These are phyloP conservation scores for Pleurotus tuoliensis DNA, from an alignment of 768 basidiomycete species.

Conservation along the genomic window DNA sequence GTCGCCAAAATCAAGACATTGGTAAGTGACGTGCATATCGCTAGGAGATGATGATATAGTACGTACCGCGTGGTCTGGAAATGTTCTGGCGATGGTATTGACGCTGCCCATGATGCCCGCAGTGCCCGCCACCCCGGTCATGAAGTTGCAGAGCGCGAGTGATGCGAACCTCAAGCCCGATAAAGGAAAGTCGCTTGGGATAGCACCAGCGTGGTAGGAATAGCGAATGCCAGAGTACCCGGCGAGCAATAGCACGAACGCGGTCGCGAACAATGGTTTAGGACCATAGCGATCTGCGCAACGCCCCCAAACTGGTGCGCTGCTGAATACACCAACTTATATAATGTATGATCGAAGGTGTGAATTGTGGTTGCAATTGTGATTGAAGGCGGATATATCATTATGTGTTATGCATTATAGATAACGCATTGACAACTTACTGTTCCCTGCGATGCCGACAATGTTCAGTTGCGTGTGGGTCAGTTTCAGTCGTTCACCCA, in stretches of 20 bases:
- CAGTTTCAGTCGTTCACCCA: slow-evolving; percentile 71
- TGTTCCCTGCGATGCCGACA: slow-evolving; percentile 69
- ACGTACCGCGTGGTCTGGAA: slow-evolving; percentile 60
- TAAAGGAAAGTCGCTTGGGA: slow-evolving; percentile 27
- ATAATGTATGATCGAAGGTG: slow-evolving; percentile 1
- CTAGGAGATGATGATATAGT: not conserved
- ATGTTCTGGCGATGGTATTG: slow-evolving; percentile 82
- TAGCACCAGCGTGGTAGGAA: slow-evolving; percentile 57
- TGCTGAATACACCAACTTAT: slow-evolving; percentile 67
- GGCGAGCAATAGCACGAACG: slow-evolving; percentile 57
- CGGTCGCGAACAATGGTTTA: slow-evolving; percentile 55
- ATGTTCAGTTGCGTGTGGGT: slow-evolving; percentile 81
- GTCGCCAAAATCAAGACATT: slow-evolving; percentile 19
- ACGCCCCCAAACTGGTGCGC: slow-evolving; percentile 78
- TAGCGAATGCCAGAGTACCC: slow-evolving; percentile 76
- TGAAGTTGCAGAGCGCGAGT: slow-evolving; percentile 60
- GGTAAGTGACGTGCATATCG: not conserved
- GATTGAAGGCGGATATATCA: too few species aligned
- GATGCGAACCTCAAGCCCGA: slow-evolving; percentile 40
- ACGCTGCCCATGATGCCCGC: slow-evolving; percentile 67
- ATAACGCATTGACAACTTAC: slow-evolving; percentile 32
- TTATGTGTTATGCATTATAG: too few species aligned
- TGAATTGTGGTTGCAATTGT: not conserved
- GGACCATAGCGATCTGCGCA: slow-evolving; percentile 75
- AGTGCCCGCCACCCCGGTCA: slow-evolving; percentile 78